Conservation (phyloP, 2,329 filamentous ascomycete genomes). For the Penicillium sp. region DNA sequence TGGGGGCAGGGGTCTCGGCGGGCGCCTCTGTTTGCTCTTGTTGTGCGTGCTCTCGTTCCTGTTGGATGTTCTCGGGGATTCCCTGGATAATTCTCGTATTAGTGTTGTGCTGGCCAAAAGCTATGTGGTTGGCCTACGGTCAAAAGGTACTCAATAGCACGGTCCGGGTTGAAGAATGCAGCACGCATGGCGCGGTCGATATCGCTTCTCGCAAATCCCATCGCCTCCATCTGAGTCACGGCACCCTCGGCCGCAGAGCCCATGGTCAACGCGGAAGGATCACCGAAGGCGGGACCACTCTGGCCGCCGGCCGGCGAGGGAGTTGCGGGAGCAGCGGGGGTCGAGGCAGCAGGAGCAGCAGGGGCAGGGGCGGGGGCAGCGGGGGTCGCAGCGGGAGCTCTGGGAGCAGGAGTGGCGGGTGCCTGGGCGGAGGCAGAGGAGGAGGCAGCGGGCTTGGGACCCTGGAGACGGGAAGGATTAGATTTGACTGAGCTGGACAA, state of each 20-base stretch:
- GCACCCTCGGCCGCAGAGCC: conserved; percentile 80
- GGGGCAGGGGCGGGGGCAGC: conserved; percentile 58
- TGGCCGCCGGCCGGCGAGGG: conserved; percentile 52
- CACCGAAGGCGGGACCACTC: conserved; percentile 57
- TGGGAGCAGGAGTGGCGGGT: conserved; percentile 43
- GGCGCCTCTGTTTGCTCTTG: conserved; percentile 62
- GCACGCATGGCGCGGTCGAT: conserved; percentile 95
- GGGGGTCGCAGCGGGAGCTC: conserved; percentile 46
- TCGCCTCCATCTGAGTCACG: conserved; percentile 91
- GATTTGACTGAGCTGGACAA: not conserved
- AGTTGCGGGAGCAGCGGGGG: conserved; percentile 52
- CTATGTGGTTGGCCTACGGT: conserved; percentile 63
- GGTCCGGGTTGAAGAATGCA: conserved; percentile 95
- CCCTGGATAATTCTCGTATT: conserved; percentile 60
- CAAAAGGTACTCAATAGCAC: conserved; percentile 93
- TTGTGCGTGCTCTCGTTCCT: conserved; percentile 67
- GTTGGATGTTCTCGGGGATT: conserved; percentile 82
- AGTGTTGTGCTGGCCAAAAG: not conserved
- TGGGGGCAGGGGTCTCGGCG: conserved; percentile 44
- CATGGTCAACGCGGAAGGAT: conserved; percentile 82
- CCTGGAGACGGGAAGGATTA: conserved; percentile 27
- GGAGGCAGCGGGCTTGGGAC: conserved; percentile 71
- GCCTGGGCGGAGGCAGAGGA: conserved; percentile 38
- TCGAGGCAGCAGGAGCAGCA: conserved; percentile 50
- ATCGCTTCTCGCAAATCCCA: conserved; percentile 88